Evolutionary conservation across 1,139 yeast genomes (phyloP).

Genomic region (Meyerozyma athensensis): DNA sequence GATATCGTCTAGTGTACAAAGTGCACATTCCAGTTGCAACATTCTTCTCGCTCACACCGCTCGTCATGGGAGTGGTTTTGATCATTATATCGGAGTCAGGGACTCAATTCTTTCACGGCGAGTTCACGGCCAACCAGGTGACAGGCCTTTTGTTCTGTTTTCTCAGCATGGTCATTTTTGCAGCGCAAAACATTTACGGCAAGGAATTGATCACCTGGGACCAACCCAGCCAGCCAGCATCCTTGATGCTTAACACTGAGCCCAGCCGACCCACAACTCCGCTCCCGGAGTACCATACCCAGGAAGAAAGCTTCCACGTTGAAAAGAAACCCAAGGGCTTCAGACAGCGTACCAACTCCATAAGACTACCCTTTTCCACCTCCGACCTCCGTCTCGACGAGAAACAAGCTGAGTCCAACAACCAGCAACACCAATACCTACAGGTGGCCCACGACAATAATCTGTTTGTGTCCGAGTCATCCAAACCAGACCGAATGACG

Average conservation of each 20-base stretch:
- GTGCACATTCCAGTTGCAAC: constrained; percentile 31
- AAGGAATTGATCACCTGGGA: constrained; percentile 38
- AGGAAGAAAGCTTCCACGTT: constrained; percentile 6
- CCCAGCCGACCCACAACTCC: constrained; percentile 16
- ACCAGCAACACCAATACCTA: constrained; percentile 10
- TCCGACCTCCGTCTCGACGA: constrained; percentile 31
- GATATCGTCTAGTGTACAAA: constrained; percentile 30
- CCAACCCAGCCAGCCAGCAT: constrained; percentile 19
- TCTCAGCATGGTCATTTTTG: constrained; percentile 31
- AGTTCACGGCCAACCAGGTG: constrained; percentile 18
- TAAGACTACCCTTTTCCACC: constrained; percentile 29
- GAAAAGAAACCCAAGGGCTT: constrained; percentile 11
- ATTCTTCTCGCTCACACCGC: constrained; percentile 32
- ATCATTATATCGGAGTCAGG: constrained; percentile 29
- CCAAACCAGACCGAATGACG: constrained; percentile 37
- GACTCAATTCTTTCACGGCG: constrained; percentile 5
- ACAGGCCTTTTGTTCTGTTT: constrained; percentile 29
- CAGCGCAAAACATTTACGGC: constrained; percentile 40
- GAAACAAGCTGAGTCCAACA: constrained; percentile 13
- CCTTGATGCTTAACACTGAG: constrained; percentile 27
- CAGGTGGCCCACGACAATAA: constrained; percentile 17
- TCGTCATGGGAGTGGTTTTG: constrained; percentile 34
- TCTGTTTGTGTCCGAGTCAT: constrained; percentile 16
- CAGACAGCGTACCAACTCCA: constrained; percentile 24
- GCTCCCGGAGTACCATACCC: not conserved